These are phyloP conservation scores for Leptodontidium sp. DNA, from an alignment of 2,329 filamentous ascomycete species.

Conservation along the genomic window DNA sequence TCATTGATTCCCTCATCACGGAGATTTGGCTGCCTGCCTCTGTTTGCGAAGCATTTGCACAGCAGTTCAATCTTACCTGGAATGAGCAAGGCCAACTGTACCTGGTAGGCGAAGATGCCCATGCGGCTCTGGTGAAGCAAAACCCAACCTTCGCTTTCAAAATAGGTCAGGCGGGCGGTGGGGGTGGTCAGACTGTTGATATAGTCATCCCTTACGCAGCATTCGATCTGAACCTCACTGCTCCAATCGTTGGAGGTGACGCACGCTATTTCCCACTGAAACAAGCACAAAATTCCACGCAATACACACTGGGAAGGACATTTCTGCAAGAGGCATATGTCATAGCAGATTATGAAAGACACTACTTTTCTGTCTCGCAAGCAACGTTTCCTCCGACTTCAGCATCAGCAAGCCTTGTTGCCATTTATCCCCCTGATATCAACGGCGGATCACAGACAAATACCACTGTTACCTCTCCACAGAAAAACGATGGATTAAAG, in stretches of 20 bases:
- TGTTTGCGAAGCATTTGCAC: slow-evolving; percentile 48
- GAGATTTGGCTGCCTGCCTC: slow-evolving; percentile 50
- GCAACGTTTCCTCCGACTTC: slow-evolving; percentile 6
- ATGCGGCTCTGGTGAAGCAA: slow-evolving; percentile 38
- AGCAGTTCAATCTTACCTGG: slow-evolving; percentile 47
- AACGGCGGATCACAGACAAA: neutral
- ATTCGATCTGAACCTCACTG: slow-evolving; percentile 49
- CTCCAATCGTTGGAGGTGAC: slow-evolving; percentile 43
- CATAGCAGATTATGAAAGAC: slow-evolving; percentile 49
- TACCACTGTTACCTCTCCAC: no score
- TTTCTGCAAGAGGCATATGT: slow-evolving; percentile 52
- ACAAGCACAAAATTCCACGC: slow-evolving; percentile 45
- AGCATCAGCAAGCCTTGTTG: neutral
- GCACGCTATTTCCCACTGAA: slow-evolving; percentile 50
- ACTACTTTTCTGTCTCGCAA: slow-evolving; percentile 47
- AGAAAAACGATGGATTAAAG: neutral
- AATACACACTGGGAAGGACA: slow-evolving; percentile 50
- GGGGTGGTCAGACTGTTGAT: slow-evolving; percentile 37
- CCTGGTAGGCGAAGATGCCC: slow-evolving; percentile 41
- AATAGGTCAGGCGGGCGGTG: slow-evolving; percentile 43
- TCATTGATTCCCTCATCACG: slow-evolving; percentile 50
- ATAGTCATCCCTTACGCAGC: slow-evolving; percentile 48
- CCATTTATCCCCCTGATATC: neutral
- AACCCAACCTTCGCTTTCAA: slow-evolving; percentile 48
- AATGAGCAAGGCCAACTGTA: slow-evolving; percentile 48